A percentile compares a stretch with the other conserved stretches of the same genome.
Evolutionary conservation across 139 green algal species (phyloP).

Genomic region (Gonium pectorale): DNA sequence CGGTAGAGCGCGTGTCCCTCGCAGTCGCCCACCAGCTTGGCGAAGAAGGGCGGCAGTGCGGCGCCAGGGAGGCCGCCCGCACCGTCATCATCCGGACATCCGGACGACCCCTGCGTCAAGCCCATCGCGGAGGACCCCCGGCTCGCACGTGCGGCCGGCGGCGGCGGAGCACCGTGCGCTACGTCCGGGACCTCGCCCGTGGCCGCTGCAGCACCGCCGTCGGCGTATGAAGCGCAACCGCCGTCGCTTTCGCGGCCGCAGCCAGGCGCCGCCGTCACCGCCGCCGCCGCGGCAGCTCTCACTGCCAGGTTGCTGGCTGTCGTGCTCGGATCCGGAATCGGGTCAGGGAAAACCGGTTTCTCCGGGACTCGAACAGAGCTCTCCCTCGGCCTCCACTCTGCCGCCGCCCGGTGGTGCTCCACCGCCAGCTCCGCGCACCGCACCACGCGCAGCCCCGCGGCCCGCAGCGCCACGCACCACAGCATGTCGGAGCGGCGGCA

Average conservation of each 20-base stretch:
- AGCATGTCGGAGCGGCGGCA: constrained; percentile 44
- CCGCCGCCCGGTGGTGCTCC: neutral
- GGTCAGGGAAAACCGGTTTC: neutral
- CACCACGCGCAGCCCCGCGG: constrained; percentile 22
- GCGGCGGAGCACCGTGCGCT: neutral
- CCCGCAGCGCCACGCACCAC: constrained; percentile 26
- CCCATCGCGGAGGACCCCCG: neutral
- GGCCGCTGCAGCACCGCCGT: neutral
- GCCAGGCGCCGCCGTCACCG: neutral
- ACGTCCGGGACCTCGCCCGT: neutral
- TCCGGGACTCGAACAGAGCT: neutral
- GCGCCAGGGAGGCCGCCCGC: no score
- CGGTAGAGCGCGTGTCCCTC: no score
- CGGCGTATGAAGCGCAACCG: neutral
- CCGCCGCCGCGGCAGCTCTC: neutral
- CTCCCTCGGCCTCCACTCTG: neutral
- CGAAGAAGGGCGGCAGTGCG: constrained; percentile 19
- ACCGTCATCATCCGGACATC: no score
- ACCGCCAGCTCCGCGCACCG: constrained; percentile 33
- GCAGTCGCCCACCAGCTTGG: constrained; percentile 4
- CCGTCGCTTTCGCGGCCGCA: neutral
- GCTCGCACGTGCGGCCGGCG: neutral
- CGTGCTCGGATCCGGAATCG: no score
- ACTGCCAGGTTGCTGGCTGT: no score
- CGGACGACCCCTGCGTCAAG: no score